A percentile compares a stretch with the other conserved stretches of the same genome.
Evolutionary conservation across 352 stramenopile species (phyloP).

Genomic region (Thalassiosira mediterranea): DNA sequence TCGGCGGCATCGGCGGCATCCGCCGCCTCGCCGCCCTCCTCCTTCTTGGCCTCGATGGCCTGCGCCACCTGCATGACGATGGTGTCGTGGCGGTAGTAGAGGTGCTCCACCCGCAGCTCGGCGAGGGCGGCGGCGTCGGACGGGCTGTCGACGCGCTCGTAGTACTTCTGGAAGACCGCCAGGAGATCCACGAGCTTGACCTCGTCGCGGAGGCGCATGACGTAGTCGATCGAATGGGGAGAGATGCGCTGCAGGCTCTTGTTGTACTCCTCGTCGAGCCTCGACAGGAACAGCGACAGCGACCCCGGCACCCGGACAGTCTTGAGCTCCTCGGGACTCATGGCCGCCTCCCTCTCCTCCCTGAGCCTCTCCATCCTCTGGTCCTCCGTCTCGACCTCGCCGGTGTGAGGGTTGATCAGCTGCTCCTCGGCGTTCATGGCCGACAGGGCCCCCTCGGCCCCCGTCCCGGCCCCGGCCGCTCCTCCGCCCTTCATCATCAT

Average conservation of each 20-base stretch:
- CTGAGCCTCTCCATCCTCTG: conserved; percentile 84
- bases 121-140: conserved; percentile 88
- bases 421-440: conserved; percentile 73
- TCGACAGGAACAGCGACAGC: conserved; percentile 88
- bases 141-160: conserved; percentile 85
- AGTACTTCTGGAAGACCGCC: conserved; percentile 90
- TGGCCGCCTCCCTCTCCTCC: conserved; percentile 71
- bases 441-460: conserved; percentile 55
- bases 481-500: conserved; percentile 55
- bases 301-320: conserved; percentile 84
- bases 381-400: conserved; percentile 82
- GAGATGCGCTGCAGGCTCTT: conserved; percentile 97
- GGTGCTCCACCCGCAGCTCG: conserved; percentile 92
- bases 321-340: conserved; percentile 89
- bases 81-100: conserved; percentile 97
- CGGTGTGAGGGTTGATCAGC: conserved; percentile 81
- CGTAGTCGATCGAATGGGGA: conserved; percentile 95
- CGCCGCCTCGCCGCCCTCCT: conserved; percentile 86
- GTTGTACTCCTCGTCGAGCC: conserved; percentile 96
- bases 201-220: conserved; percentile 92
- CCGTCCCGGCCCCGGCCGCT: conserved; percentile 40
- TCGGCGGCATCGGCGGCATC: conserved; percentile 53
- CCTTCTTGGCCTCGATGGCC: conserved; percentile 68
- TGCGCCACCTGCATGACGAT: conserved; percentile 85
- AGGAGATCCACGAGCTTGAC: conserved; percentile 89